Conservation (phyloP, 805 yeast species). For the Saccharomyces paradoxus region DNA sequence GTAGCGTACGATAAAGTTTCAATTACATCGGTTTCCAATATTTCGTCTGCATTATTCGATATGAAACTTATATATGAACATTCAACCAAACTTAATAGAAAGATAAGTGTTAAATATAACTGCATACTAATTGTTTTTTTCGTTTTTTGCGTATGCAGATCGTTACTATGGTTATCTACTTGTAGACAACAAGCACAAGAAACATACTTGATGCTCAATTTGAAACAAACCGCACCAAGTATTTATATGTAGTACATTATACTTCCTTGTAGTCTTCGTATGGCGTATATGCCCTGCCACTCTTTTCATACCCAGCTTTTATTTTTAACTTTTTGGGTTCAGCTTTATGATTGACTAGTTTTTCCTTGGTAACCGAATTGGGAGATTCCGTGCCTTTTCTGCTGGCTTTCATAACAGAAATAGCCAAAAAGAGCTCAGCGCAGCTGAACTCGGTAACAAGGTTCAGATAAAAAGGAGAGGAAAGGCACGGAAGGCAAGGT, state of each 20-base stretch:
- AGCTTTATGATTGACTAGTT: not conserved
- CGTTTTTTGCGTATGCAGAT: not conserved
- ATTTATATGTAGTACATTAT: not conserved
- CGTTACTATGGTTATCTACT: not conserved
- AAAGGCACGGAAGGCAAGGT: not conserved
- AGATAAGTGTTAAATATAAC: not conserved
- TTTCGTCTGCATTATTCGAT: not conserved
- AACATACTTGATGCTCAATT: not conserved
- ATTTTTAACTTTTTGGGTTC: not conserved
- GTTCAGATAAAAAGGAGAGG: not conserved
- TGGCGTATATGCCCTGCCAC: not conserved
- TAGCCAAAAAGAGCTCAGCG: not conserved
- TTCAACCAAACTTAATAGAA: not conserved
- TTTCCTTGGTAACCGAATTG: not conserved
- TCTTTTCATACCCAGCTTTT: not conserved
- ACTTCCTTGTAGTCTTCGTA: not conserved
- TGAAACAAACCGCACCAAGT: not conserved
- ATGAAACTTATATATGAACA: conserved; percentile 1
- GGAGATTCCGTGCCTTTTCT: not conserved
- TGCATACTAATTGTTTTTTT: not conserved
- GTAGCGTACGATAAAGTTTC: not conserved
- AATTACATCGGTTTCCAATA: conserved; percentile 5
- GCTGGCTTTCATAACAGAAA: not conserved
- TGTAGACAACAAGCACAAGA: not conserved
- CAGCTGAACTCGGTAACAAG: not conserved